Evolutionary conservation across 2,329 filamentous ascomycete species (phyloP).

Genomic region (Cladosporium sp.): DNA sequence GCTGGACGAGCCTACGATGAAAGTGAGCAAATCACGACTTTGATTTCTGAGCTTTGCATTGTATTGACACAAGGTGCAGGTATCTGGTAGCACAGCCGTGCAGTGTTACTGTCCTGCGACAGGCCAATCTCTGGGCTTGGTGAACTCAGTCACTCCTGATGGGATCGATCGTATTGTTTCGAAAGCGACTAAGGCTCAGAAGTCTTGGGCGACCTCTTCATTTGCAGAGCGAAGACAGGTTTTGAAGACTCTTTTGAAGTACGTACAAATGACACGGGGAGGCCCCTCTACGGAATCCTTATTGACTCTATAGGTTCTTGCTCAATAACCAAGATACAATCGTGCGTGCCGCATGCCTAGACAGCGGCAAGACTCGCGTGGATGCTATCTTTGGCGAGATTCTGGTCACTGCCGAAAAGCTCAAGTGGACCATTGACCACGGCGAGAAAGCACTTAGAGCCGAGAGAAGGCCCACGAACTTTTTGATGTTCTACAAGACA

Average conservation of each 20-base stretch:
- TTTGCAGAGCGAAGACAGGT: constrained; percentile 74
- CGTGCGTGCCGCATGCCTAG: constrained; percentile 75
- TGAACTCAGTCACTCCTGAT: constrained; percentile 69
- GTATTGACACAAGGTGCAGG: not conserved
- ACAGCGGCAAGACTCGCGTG: constrained; percentile 93
- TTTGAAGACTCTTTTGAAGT: constrained; percentile 70
- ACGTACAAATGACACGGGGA: constrained; percentile 15
- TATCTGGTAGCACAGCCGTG: constrained; percentile 60
- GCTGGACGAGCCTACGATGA: constrained; percentile 56
- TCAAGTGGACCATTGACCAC: constrained; percentile 88
- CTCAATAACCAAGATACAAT: constrained; percentile 86
- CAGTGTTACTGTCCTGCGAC: constrained; percentile 89
- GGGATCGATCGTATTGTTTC: constrained; percentile 75
- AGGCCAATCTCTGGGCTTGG: constrained; percentile 70
- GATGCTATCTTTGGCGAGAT: constrained; percentile 94
- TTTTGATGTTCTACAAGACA: constrained; percentile 92
- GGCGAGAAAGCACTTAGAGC: constrained; percentile 74
- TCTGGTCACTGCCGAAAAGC: constrained; percentile 85
- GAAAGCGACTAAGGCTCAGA: constrained; percentile 67
- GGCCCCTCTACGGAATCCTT: no score
- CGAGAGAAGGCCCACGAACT: constrained; percentile 72
- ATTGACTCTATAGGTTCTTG: constrained; percentile 50
- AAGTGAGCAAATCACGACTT: constrained; percentile 29
- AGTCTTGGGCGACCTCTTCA: constrained; percentile 67
- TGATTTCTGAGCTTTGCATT: no score